Evolutionary conservation across 2,329 filamentous ascomycete species (phyloP), one percentile per base, ranked within the genome.

Genomic region (Scedosporium apiospermum): DNA sequence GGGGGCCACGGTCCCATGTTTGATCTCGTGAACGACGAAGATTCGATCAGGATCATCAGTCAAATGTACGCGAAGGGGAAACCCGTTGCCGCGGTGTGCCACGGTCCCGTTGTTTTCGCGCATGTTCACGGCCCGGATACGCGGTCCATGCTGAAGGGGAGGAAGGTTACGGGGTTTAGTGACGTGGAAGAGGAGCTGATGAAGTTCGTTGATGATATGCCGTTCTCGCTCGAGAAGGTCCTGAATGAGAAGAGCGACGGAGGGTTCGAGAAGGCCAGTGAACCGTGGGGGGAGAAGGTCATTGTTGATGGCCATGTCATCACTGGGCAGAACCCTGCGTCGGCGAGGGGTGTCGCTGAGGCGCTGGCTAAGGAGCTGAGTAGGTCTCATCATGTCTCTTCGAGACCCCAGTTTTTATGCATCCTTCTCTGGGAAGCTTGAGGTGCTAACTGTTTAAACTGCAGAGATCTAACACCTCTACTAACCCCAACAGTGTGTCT

Each of bases 41-140:
- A 77, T n/a, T 86, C 82, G 27, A 81, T 85, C 66, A 75, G 80
- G 65, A 74, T 90, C 42, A 84, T 87, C 68, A 74, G 77, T 64
- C 84, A 88, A 71, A 89, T 90, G 71, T 82, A 79, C 68, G 74
- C 76, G 46, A 78, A 80, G 3, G 82, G 80, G 65, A 89, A 89
- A 77, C 77, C 85, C 62, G 80, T 90, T 14, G 76, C 83, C 0
- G 84, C 87, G 3, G 86, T 90, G 57, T 90, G 88, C 77, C 88
- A 90, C 73, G 88, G 86, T 5, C 85, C 87, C 2, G 82, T 82
- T 3, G 88, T 81, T 12, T 76, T 90, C 16, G 77, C 80, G 58
- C 80, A 86, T 66, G 86, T 83, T 42, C 82, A 79, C 68, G 69
- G 79, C 21, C 66, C 74, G 4, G 75, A 80, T 64, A 85, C 84